Evolutionary conservation across 768 basidiomycete genomes (phyloP).

Genomic region (Xerocomellus chrysenteron): DNA sequence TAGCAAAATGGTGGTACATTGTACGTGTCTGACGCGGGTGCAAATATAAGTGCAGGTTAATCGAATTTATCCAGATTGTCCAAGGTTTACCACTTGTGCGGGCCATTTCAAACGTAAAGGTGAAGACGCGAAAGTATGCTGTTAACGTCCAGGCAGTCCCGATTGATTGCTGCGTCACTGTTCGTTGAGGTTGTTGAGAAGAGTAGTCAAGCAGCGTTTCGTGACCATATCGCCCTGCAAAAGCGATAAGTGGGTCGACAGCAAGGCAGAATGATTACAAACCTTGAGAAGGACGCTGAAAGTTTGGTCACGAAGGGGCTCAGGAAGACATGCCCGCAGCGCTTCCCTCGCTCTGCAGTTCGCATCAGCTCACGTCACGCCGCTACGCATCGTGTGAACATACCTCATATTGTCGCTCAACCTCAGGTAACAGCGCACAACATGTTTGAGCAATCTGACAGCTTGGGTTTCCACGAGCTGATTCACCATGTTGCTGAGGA

Average conservation of each 20-base stretch:
- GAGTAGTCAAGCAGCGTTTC: conserved; percentile 87
- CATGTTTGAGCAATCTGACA: conserved; percentile 93
- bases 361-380: conserved; percentile 11
- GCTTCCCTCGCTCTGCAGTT: conserved; percentile 85
- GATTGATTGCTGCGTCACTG: conserved; percentile 33
- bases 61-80: conserved; percentile 33
- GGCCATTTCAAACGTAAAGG: conserved; percentile 17
- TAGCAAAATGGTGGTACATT: conserved; percentile 32
- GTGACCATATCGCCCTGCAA: conserved; percentile 95
- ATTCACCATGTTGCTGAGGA: conserved; percentile 97
- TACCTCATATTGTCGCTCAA: conserved; percentile 95
- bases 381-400: conserved; percentile 26
- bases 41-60: conserved; percentile 30
- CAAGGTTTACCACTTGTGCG: conserved; percentile 24
- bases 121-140: conserved; percentile 5
- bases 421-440: conserved; percentile 94
- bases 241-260: conserved; percentile 12
- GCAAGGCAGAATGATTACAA: conserved; percentile 12
- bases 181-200: conserved; percentile 85
- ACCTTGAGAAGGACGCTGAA: conserved; percentile 91
- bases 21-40: conserved; percentile 24
- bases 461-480: conserved; percentile 98
- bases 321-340: conserved; percentile 90
- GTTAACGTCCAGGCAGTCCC: conserved; percentile 1
- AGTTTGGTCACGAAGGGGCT: conserved; percentile 91